These are phyloP conservation scores for Phytophthora agathidicida DNA, from an alignment of 352 stramenopile species.

Conservation along the genomic window DNA sequence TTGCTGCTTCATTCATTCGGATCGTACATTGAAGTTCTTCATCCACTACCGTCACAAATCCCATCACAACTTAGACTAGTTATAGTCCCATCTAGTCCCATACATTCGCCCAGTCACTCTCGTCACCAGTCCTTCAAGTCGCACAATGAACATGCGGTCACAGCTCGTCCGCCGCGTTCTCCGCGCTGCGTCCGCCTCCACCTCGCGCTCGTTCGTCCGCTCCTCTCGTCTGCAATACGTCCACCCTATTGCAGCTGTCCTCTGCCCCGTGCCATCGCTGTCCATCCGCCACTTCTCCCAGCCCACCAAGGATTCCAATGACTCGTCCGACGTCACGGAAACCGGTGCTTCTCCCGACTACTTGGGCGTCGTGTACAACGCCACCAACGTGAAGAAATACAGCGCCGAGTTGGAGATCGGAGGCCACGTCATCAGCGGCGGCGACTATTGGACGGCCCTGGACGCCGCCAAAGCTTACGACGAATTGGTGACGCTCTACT, in stretches of 20 bases:
- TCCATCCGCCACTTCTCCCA: slow-evolving; percentile 25
- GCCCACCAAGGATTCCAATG: slow-evolving; percentile 19
- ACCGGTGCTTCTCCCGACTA: slow-evolving; percentile 58
- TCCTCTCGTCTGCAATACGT: neutral
- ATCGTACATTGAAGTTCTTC: too few species aligned
- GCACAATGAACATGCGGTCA: slow-evolving; percentile 30
- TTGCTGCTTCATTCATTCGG: too few species aligned
- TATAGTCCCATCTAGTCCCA: too few species aligned
- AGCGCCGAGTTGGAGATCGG: slow-evolving; percentile 77
- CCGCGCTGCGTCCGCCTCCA: neutral
- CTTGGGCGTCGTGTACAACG: slow-evolving; percentile 74
- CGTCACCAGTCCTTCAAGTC: slow-evolving; percentile 15
- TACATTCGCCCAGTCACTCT: slow-evolving; percentile 15
- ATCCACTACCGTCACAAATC: too few species aligned
- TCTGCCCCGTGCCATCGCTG: neutral
- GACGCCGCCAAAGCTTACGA: slow-evolving; percentile 86
- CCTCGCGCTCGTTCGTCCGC: neutral
- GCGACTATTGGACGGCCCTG: slow-evolving; percentile 82
- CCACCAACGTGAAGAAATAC: slow-evolving; percentile 84
- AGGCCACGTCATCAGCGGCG: slow-evolving; percentile 71
- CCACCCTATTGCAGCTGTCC: neutral
- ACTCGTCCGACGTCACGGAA: slow-evolving; percentile 33
- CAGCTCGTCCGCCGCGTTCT: slow-evolving; percentile 23
- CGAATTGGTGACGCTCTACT: slow-evolving; percentile 83
- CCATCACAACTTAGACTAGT: too few species aligned